phyloP scores from a whole-genome alignment of 1,284 basidiomycete species.

The Malassezia dermatis region DNA sequence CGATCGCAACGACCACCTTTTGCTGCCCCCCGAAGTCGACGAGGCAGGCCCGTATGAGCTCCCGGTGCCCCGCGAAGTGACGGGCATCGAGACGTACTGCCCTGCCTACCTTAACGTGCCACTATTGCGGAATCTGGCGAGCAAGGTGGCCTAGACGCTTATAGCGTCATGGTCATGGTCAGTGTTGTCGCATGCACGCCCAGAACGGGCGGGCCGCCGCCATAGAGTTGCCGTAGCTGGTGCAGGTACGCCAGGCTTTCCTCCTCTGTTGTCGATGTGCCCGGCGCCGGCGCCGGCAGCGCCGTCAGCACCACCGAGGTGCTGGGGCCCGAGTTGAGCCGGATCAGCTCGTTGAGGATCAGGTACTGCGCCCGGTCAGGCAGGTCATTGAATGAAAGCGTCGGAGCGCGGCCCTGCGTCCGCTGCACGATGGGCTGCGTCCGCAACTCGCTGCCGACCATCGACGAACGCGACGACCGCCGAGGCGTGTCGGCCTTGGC shows the following conservation, averaged over 20 bases:
- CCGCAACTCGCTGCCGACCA: not conserved
- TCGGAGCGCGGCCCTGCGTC: not conserved
- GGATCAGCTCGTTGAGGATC: slow-evolving; percentile 45
- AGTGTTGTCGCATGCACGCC: slow-evolving; percentile 44
- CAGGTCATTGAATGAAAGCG: slow-evolving; percentile 41
- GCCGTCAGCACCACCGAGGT: slow-evolving; percentile 44
- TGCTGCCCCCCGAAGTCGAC: slow-evolving; percentile 46
- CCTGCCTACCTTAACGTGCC: slow-evolving; percentile 45
- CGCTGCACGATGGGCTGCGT: not conserved
- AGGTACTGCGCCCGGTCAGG: slow-evolving; percentile 46
- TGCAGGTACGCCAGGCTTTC: slow-evolving; percentile 33
- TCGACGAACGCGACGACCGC: not conserved
- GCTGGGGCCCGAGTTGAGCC: slow-evolving; percentile 28
- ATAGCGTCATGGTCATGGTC: slow-evolving; percentile 40
- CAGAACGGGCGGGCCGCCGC: slow-evolving; percentile 39
- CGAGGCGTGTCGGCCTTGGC: not conserved
- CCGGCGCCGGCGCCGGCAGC: slow-evolving; percentile 41
- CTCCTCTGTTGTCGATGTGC: slow-evolving; percentile 30
- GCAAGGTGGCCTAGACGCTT: slow-evolving; percentile 36
- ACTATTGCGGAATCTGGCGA: slow-evolving; percentile 37
- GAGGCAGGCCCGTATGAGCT: slow-evolving; percentile 47
- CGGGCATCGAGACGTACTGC: slow-evolving; percentile 48
- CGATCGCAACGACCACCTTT: slow-evolving; percentile 46
- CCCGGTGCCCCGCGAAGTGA: slow-evolving; percentile 43
- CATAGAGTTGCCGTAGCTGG: slow-evolving; percentile 39